These are phyloP conservation scores for Botryosphaeria dothidea DNA, from an alignment of 2,329 filamentous ascomycete genomes.

Conservation along the genomic window DNA sequence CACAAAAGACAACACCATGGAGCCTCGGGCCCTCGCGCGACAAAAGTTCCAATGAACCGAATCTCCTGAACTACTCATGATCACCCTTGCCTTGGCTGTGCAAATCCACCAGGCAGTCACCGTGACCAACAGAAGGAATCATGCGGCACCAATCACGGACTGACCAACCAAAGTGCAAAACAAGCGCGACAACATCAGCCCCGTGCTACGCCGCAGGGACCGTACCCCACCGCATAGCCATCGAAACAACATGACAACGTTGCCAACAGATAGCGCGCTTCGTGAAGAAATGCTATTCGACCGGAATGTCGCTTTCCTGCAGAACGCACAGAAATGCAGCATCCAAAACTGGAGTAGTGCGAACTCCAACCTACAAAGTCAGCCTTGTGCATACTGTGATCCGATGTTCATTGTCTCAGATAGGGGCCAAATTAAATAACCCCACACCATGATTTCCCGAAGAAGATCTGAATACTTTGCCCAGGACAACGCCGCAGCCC, in stretches of 20 bases:
- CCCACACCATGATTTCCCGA: slow-evolving; percentile 12
- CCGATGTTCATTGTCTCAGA: slow-evolving; percentile 9
- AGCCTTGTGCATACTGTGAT: slow-evolving; percentile 2
- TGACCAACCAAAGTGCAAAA: background rate
- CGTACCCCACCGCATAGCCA: background rate
- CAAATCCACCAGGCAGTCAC: background rate
- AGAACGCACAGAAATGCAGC: background rate
- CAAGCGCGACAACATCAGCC: background rate
- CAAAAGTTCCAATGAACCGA: background rate
- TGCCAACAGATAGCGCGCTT: background rate
- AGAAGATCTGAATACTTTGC: slow-evolving; percentile 13
- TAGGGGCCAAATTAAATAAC: slow-evolving; percentile 16
- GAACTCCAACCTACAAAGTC: background rate
- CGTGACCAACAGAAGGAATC: background rate
- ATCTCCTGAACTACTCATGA: background rate
- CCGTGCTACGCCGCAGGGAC: background rate
- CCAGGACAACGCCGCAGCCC: slow-evolving; percentile 12
- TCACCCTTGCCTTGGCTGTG: background rate
- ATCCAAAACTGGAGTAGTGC: background rate
- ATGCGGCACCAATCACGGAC: background rate
- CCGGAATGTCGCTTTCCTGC: background rate
- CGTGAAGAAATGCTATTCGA: background rate
- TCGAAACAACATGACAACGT: background rate
- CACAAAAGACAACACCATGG: background rate
- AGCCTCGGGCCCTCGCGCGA: background rate